Evolutionary conservation across 2,329 filamentous ascomycete genomes (phyloP), one percentile per base, ranked within the genome.

Genomic region (Colletotrichum tamarilloi): DNA sequence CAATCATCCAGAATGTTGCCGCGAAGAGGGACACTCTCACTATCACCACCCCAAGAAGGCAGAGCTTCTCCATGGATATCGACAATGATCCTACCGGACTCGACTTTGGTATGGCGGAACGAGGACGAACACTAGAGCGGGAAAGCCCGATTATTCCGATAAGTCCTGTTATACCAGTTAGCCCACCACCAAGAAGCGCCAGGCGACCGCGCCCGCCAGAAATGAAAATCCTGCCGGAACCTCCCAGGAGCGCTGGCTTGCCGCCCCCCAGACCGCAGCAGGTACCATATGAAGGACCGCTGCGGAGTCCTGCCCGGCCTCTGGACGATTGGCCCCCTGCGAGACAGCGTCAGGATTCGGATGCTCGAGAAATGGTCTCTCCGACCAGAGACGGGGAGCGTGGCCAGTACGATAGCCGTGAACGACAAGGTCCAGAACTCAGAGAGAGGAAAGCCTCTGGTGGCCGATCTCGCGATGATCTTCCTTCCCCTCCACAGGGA

Each of bases 11-110:
- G 42, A 85, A 85, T 56, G 85, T 88, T 0, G 76, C 78, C n/a
- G 86, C 87, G 4, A 87, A 85, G 77, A 85, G 87, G 38, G 87
- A 90, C 56, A 88, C 87, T 1, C 76, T 88, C 16, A 85, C 85
- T 0, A 84, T 87, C 24, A 83, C 83, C 74, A 82, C 84, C 0
- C 82, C 86, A 2, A 82, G 84, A 24, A 82, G 85, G 46, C 82
- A 83, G 58, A 90, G 88, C 76, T 81, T 89, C 67, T 84, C 85
- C 4, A 86, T 87, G 81, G 84, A 85, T 69, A 81, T 88, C 14
- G 85, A 88, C 42, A 80, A 67, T n/a, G 59, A 63, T 3, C 22
- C 46, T 16, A 55, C 62, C 19, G 58, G 52, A 12, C 62, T 74
- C 57, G 57, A 67, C 24, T 67, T 71, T 59, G 66, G 62, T 26